These are phyloP conservation scores for Fragilariopsis cylindrus DNA, from an alignment of 108 stramenopile species.

Conservation along the genomic window DNA sequence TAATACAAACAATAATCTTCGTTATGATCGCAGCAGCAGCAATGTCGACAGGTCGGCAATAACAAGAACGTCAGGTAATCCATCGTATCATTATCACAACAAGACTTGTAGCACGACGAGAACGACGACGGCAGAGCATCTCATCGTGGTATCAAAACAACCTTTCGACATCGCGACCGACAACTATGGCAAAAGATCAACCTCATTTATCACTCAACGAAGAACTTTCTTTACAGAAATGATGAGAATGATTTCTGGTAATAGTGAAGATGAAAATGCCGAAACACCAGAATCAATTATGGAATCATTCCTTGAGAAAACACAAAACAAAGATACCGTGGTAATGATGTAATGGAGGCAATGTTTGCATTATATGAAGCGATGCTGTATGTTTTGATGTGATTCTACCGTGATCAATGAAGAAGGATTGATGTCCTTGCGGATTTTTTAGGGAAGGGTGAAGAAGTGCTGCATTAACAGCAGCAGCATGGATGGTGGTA, in stretches of 20 bases:
- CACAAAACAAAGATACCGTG: conserved; percentile 15
- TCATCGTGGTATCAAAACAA: too few species aligned
- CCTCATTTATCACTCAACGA: not conserved
- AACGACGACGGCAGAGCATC: too few species aligned
- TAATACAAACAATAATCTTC: too few species aligned
- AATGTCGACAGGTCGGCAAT: too few species aligned
- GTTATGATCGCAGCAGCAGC: too few species aligned
- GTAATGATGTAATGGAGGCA: conserved; percentile 56
- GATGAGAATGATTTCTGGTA: not conserved
- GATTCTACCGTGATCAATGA: conserved; percentile 94
- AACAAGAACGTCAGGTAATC: too few species aligned
- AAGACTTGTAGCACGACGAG: too few species aligned
- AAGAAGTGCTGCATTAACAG: conserved; percentile 91
- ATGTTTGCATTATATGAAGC: conserved; percentile 75
- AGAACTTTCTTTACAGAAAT: not conserved
- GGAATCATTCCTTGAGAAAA: not conserved
- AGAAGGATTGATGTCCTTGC: conserved; percentile 99
- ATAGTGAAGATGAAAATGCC: not conserved
- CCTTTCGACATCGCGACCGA: too few species aligned
- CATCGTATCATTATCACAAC: too few species aligned
- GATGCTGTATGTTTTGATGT: conserved; percentile 99
- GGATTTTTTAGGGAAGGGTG: conserved; percentile 88
- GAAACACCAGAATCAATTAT: conserved; percentile 10
- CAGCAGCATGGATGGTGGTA: conserved; percentile 93
- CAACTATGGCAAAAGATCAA: too few species aligned